Evolutionary conservation across 2,329 filamentous ascomycete species (phyloP), one percentile per base, ranked within the genome.

Genomic region (Hymenoscyphus repandus): DNA sequence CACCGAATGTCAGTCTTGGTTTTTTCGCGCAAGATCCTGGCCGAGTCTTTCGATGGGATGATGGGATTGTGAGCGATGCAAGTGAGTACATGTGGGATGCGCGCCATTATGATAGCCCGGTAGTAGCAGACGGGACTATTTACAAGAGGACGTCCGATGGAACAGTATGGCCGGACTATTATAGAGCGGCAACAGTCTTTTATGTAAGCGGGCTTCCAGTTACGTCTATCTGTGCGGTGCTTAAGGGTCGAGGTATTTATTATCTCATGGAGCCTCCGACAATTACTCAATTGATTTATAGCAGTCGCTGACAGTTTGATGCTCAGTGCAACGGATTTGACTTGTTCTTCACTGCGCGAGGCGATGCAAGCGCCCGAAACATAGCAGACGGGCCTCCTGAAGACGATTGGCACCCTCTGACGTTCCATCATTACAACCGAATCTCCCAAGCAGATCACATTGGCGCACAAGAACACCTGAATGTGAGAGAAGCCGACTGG

Each of bases 1-100:
- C 62, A 5, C 63, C 63, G 20, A 32, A 47, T 3, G 15, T 30
- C 9, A 11, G 15, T 11, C 36, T 37, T 11, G 62, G 58, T 2
- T 64, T 60, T n/a, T 30, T 38, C 3, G 6, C 36, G 12, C 58
- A 58, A 42, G 36, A 18, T 10, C 49, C 53, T 9, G 58, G 58
- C 10, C 3, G 44, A n/a, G 37, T 64, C 4, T 64, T 57, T 41
- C 54, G 60, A 44, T 65, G 62, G 62, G 31, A 9, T 5, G 18
- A 57, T 38, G 58, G 58, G 7, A 34, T 22, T 12, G 36, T 61
- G 12, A 56, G 17, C 18, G n/a, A 31, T 31, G 55, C 50, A 9
- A 30, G 31, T 12, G 48, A 42, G 17, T 61, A 56, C 39, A n/a
- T 10, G 13, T 58, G 57, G 55, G 20, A 22, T 18, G 17, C 11